A percentile compares a stretch with the other conserved stretches of the same genome.
These are phyloP conservation scores for Termitomyces titanicus DNA, from an alignment of 768 basidiomycete species.

Conservation along the genomic window DNA sequence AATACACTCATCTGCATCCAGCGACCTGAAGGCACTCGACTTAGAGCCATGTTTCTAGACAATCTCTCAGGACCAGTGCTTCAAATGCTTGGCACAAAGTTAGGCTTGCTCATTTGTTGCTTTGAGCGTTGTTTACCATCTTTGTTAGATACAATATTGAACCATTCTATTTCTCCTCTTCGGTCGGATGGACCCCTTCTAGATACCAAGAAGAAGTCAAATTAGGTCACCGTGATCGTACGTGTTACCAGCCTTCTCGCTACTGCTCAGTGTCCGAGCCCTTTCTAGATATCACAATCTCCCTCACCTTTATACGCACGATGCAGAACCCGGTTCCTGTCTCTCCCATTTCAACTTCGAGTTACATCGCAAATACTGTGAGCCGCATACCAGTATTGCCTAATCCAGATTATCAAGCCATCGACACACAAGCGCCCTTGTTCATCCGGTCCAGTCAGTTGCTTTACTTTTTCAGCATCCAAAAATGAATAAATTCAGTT, in stretches of 20 bases:
- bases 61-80: constrained; percentile 46
- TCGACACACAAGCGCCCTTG: constrained; percentile 52
- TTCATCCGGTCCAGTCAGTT: constrained; percentile 33
- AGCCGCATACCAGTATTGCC: background rate
- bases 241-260: constrained; percentile 12
- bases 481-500: background rate
- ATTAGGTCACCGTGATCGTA: constrained; percentile 34
- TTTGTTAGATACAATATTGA: constrained; percentile 44
- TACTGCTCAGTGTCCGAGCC: background rate
- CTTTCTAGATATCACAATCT: constrained; percentile 50
- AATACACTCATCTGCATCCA: background rate
- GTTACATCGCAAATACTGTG: constrained; percentile 11
- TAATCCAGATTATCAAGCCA: constrained; percentile 27
- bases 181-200: constrained; percentile 57
- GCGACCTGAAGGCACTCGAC: constrained; percentile 31
- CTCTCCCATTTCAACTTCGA: constrained; percentile 18
- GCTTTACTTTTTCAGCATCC: background rate
- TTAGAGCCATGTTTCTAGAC: constrained; percentile 49
- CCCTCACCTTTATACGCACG: constrained; percentile 47
- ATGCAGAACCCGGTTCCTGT: constrained; percentile 26
- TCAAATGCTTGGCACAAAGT: constrained; percentile 52
- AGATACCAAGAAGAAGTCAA: constrained; percentile 47
- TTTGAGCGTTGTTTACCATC: background rate
- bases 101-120: background rate
- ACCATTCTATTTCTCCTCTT: constrained; percentile 64